phyloP scores from a whole-genome alignment of 2,329 filamentous ascomycete species.

The Cercospora sp. region DNA sequence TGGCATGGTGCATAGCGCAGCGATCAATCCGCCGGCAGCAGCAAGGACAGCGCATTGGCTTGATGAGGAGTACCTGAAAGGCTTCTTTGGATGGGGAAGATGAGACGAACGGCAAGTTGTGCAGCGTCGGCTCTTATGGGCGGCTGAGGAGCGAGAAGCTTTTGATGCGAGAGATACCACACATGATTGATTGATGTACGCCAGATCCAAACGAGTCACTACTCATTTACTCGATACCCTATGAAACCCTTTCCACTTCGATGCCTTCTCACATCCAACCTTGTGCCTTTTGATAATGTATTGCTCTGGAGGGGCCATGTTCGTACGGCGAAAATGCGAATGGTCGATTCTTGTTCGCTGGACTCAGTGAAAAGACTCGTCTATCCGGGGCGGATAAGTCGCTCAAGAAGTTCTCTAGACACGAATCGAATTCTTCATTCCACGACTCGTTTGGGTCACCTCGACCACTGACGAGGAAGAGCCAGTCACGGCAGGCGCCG shows the following conservation, averaged over 20 bases:
- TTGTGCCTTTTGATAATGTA: neutral
- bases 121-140: neutral
- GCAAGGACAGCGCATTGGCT: constrained; percentile 13
- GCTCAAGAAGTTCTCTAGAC: neutral
- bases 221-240: neutral
- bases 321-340: neutral
- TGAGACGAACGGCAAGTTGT: neutral
- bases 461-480: neutral
- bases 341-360: neutral
- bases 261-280: neutral
- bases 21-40: constrained; percentile 16
- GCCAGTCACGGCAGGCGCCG: neutral
- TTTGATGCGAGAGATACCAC: neutral
- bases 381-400: neutral
- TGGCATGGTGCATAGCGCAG: constrained; percentile 17
- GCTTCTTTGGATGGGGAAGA: constrained; percentile 16
- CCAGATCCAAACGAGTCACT: neutral
- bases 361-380: neutral
- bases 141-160: neutral
- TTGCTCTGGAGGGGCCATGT: neutral
- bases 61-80: constrained; percentile 9
- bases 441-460: neutral
- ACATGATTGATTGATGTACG: neutral
- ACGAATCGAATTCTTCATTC: neutral
- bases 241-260: neutral